Evolutionary conservation across 164 flowering plant genomes (phyloP).

Genomic region (Sextonia rubra): DNA sequence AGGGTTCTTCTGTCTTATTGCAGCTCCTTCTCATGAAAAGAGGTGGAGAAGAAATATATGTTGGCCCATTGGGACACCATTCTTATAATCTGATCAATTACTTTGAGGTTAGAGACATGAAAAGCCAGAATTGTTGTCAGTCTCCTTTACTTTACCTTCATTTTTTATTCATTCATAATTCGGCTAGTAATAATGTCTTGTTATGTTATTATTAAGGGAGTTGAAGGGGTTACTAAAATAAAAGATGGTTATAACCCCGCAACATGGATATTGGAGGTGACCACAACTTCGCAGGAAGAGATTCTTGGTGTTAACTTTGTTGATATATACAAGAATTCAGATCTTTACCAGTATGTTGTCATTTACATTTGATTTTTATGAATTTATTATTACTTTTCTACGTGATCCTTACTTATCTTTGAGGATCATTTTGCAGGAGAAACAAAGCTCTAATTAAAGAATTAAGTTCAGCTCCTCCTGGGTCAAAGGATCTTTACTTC

Average conservation of each 20-base stretch:
- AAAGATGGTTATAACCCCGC: slow-evolving; percentile 44
- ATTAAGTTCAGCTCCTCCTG: no score
- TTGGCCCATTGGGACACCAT: slow-evolving; percentile 37
- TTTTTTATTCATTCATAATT: no score
- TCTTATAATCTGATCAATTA: slow-evolving; percentile 33
- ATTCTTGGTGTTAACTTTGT: slow-evolving; percentile 27
- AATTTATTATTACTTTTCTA: no score
- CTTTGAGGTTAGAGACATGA: no score
- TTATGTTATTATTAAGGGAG: slow-evolving; percentile 28
- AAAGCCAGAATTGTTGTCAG: no score
- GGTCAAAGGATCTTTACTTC: slow-evolving; percentile 42
- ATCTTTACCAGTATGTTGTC: slow-evolving; percentile 24
- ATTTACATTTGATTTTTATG: background rate
- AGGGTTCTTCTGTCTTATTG: background rate
- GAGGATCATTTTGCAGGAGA: no score
- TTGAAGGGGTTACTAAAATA: slow-evolving; percentile 33
- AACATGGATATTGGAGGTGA: slow-evolving; percentile 48
- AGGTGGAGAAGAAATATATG: slow-evolving; percentile 44
- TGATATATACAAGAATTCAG: slow-evolving; percentile 33
- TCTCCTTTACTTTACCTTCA: no score
- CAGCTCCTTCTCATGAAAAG: slow-evolving; percentile 40
- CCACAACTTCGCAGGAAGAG: slow-evolving; percentile 30
- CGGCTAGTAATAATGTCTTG: no score
- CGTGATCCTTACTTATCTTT: slow-evolving; percentile 20
- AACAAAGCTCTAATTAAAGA: no score